Evolutionary conservation across 371 early-diverging fungal species (phyloP), one percentile per base, ranked within the genome.

Genomic region (Syncephalastrum contaminatum): DNA sequence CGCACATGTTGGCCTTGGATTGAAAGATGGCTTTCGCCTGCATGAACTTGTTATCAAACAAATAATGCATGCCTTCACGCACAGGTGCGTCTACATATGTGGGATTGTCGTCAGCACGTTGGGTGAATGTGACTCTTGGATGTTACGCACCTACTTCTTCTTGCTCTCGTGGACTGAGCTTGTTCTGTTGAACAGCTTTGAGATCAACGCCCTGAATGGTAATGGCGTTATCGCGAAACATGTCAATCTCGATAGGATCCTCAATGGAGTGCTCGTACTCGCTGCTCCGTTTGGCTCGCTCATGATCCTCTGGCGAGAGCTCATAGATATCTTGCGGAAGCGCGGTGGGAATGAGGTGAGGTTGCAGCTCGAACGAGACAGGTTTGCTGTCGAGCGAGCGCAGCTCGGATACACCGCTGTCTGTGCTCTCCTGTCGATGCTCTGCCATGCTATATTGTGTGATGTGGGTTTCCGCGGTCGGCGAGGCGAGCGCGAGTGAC

Each of bases 11-110:
- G 13, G 75, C 73, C 25, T 72, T 67, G 15, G 66, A 63, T 41
- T 75, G 70, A 27, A 78, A 78, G 16, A 69, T 49, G 16, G 57
- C 46, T 36, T 78, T 78, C 12, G 79, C 79, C 36, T 69, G 69
- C 79, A 78, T 78, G 63, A 78, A 78, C 36, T 71, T 70, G 53
- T 78, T 78, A 47, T 78, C 74, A 54, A 78, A 74, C 19, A 78
- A 53, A 45, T 64, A 63, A 1, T 54, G 57, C 66, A 78, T 75
- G 5, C 75, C 79, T 53, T 70, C 66, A 25, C 68, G 39, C 14
- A 78, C 66, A 27, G 70, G 67, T 43, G 72, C 69, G 58, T 78
- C 79, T 77, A 59, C 16, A 36, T 30, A 36, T 48, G 12, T n/a
- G 16, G 3, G n/a, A n/a, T 2, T 2, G 19, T 12, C 10, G 15